Evolutionary conservation across 164 flowering plant species (phyloP), one percentile per base, ranked within the genome.

Genomic region (Piper longum): DNA sequence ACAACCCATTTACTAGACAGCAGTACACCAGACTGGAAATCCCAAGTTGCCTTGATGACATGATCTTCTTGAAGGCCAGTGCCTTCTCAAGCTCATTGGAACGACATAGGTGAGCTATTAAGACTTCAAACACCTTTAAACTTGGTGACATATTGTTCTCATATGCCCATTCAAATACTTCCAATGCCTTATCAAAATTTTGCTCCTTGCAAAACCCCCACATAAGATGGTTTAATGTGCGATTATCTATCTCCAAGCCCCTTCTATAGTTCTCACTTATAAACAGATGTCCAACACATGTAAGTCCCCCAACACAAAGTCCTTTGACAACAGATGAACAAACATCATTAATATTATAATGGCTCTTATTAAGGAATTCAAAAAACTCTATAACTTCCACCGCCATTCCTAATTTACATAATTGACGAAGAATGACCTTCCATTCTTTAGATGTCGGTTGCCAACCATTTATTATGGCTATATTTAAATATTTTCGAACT

Each of bases 151-250:
- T 13, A 19, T 75, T 75, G 64, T 70, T 70, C 40, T 72, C 69
- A 41, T 78, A 68, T 80, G 83, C 65, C 12, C 14, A 41, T 16
- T 83, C 87, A 65, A 77, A 59, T 9, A 84, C 51, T 19, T 39
- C 61, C 41, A 78, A 60, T 59, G 95, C 97, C 75, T 72, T 81
- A 44, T 64, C 57, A 66, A 66, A 57, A 7, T 66, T 78, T 59
- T 80, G 75, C 71, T 84, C 93, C 68, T 66, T 65, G 61, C 83
- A 78, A 54, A 85, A 78, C 39, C 91, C 87, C 61, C 67, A 75
- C 16, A 85, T 55, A 40, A 89, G 71, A 79, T 79, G 66, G 69
- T 67, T 73, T 66, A 79, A 82, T 66, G 73, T 70, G 7, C 56
- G 63, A 5, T 59, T 58, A 71, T 77, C 82, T 72, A 78, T 55